Evolutionary conservation across 148 eudicot species (phyloP), one percentile per base, ranked within the genome.

Genomic region (Chenopodium album): DNA sequence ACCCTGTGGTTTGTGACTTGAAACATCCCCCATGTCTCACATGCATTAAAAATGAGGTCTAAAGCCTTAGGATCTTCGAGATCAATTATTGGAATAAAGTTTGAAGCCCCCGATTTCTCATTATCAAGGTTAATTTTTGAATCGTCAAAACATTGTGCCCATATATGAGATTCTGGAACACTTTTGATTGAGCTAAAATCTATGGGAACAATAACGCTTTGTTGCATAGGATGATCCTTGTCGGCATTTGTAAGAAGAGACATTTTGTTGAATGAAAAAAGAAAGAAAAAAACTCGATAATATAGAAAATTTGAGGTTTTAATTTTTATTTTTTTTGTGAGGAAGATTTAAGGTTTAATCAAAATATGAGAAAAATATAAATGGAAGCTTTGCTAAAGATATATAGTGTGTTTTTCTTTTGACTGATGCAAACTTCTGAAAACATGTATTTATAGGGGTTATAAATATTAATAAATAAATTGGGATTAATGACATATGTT

Each of bases 11-110:
- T 90, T 12, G 76, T 87, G 66, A 91, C 68, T 72, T 87, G 91
- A 50, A 93, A 89, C 34, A 91, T 67, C 7, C 97, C 97, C 92
- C 92, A 93, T 0, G 75, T 81, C 54, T 87, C 67, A 73, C 91
- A 90, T 26, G 94, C 94, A 73, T 82, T 76, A 23, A 83, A 81
- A 3, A 93, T 68, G 10, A 78, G 79, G 1, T 81, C 84, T 28
- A 63, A 64, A 0, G 63, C 82, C 59, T 90, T 79, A 1, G 88
- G 85, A 54, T 87, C 90, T 5, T 13, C 44, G 2, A 93, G 87
- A 76, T 91, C 87, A 47, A 93, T 80, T 0, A 84, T 9, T 0
- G 97, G 89, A 2, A 90, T 73, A 1, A 75, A 81, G 0, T 4
- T 32, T 7, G 28, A 41, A 41, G 44, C 32, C 11, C 52, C 75